These are phyloP conservation scores for Parachaetomium inaequale DNA, from an alignment of 495 filamentous ascomycete genomes.

Conservation along the genomic window DNA sequence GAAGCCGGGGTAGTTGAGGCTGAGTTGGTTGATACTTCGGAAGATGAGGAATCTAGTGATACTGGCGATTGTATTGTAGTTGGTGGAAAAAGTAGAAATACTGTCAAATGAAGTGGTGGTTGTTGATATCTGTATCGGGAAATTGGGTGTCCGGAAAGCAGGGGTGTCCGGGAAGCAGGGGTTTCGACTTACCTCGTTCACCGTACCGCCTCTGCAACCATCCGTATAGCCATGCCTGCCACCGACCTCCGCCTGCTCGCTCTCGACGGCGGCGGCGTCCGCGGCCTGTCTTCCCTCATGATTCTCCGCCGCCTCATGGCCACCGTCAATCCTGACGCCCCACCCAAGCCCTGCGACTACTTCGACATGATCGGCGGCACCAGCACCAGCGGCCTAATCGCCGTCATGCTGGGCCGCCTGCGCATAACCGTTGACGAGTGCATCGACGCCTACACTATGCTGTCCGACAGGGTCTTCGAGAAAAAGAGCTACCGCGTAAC, in stretches of 20 bases:
- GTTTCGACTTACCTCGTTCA: no score
- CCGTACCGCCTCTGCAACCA: no score
- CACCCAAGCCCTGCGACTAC: constrained; percentile 49
- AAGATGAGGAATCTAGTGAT: no score
- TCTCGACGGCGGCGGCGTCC: constrained; percentile 55
- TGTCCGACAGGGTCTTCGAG: constrained; percentile 40
- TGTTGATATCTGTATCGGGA: no score
- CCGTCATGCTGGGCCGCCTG: constrained; percentile 39
- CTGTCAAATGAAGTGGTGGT: no score
- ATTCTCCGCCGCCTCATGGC: constrained; percentile 54
- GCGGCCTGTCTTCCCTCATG: constrained; percentile 49
- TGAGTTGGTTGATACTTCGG: no score
- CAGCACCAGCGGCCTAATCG: constrained; percentile 38
- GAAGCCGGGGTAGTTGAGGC: no score
- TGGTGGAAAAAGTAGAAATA: no score
- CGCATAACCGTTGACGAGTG: constrained; percentile 48
- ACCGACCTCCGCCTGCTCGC: constrained; percentile 16
- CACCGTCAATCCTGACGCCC: constrained; percentile 36
- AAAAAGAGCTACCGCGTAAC: constrained; percentile 36
- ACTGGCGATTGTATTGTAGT: no score
- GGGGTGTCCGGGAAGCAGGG: no score
- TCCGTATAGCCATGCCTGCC: no score
- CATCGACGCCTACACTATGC: constrained; percentile 41
- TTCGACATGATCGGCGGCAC: constrained; percentile 40
- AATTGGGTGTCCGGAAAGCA: no score